phyloP scores from a whole-genome alignment of 1,139 yeast genomes.

The Sugiyamaella novakii region DNA sequence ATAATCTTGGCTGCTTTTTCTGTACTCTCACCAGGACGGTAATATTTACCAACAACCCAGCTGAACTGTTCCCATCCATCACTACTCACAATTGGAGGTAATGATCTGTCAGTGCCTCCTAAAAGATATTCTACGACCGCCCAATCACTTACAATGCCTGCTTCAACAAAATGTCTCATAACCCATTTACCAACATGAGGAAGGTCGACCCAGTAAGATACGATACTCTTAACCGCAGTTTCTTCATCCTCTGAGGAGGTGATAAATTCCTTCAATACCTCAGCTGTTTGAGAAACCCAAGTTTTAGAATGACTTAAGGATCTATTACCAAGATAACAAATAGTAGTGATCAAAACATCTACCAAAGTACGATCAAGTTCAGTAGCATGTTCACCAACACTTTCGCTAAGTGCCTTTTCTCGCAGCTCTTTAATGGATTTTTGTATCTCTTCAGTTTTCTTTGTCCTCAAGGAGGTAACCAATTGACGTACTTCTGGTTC shows the following conservation, averaged over 20 bases:
- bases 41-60: slow-evolving; percentile 24
- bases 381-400: slow-evolving; percentile 37
- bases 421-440: slow-evolving; percentile 43
- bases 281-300: slow-evolving; percentile 60
- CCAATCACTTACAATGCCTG: slow-evolving; percentile 32
- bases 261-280: slow-evolving; percentile 53
- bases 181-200: slow-evolving; percentile 80
- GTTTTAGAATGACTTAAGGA: slow-evolving; percentile 85
- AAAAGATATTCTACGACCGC: slow-evolving; percentile 25
- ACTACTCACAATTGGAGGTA: slow-evolving; percentile 24
- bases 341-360: slow-evolving; percentile 66
- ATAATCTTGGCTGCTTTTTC: slow-evolving; percentile 3
- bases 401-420: slow-evolving; percentile 34
- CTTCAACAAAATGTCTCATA: slow-evolving; percentile 61
- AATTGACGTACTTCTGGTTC: slow-evolving; percentile 43
- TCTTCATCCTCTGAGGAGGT: slow-evolving; percentile 34
- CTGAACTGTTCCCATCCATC: slow-evolving; percentile 34
- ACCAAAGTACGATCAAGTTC: slow-evolving; percentile 55
- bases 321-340: slow-evolving; percentile 84
- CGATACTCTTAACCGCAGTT: slow-evolving; percentile 56
- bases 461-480: slow-evolving; percentile 40
- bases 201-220: slow-evolving; percentile 77
- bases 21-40: slow-evolving; percentile 1
- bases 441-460: slow-evolving; percentile 40
- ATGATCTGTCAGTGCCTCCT: slow-evolving; percentile 1